phyloP scores from a whole-genome alignment of 2,329 filamentous ascomycete genomes.

The Xylariaceae sp. region DNA sequence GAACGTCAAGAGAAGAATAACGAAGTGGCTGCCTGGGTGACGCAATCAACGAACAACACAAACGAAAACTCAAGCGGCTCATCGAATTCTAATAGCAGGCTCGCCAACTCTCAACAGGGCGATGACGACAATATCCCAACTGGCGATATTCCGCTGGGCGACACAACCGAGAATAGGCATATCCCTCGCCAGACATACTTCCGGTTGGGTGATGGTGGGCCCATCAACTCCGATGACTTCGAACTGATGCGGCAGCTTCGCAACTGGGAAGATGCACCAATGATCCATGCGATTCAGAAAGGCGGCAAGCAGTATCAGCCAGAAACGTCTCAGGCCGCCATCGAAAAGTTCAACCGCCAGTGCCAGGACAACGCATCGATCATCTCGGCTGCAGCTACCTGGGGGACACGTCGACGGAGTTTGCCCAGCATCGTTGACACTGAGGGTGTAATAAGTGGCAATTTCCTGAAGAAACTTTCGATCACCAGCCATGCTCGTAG shows the following conservation, averaged over 20 bases:
- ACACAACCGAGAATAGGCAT: constrained; percentile 46
- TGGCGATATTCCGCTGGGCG: constrained; percentile 40
- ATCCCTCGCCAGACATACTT: constrained; percentile 48
- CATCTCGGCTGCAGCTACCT: constrained; percentile 61
- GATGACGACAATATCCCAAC: constrained; percentile 33
- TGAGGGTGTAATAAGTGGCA: constrained; percentile 56
- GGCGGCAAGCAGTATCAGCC: constrained; percentile 37
- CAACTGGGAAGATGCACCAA: constrained; percentile 47
- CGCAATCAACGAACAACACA: constrained; percentile 18
- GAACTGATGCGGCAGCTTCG: constrained; percentile 45
- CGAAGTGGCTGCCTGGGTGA: constrained; percentile 48
- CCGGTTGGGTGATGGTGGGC: constrained; percentile 29
- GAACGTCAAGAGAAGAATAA: constrained; percentile 42
- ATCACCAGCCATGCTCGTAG: constrained; percentile 43
- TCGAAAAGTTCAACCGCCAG: constrained; percentile 47
- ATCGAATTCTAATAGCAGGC: constrained; percentile 9
- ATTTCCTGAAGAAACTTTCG: constrained; percentile 59
- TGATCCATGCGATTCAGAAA: constrained; percentile 41
- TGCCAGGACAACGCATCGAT: constrained; percentile 54
- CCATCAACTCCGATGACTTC: constrained; percentile 42
- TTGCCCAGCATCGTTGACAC: constrained; percentile 56
- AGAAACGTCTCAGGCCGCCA: constrained; percentile 48
- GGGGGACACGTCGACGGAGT: constrained; percentile 65
- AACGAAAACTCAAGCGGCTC: constrained; percentile 5
- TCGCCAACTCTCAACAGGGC: constrained; percentile 7